Evolutionary conservation across 2,329 filamentous ascomycete species (phyloP), one percentile per base, ranked within the genome.

Genomic region (Exophiala dermatitidis): DNA sequence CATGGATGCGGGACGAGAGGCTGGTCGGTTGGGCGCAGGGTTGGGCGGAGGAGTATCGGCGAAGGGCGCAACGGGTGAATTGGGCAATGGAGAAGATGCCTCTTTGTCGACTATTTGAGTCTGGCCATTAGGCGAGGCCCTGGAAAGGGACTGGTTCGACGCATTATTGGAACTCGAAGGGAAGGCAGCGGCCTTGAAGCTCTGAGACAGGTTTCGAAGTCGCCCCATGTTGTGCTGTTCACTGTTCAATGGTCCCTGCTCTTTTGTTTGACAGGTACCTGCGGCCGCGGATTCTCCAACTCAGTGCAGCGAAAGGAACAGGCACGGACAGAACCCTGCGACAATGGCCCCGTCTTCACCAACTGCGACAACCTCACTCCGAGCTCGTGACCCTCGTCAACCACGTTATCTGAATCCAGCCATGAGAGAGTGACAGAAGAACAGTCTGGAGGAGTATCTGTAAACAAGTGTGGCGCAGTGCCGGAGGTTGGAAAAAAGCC

Each of bases 131-230:
- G 57, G 41, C 6, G 55, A 52, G 8, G 49, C 30, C 47, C 44
- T 55, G 26, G 52, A 55, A 32, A 55, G 49, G 8, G 54, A 48
- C 26, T 50, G 32, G 9, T 45, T 46, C 4, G 56, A 55, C 53
- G 47, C 40, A 49, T 19, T 19, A 19, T 52, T 56, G 30, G 52
- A 54, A 45, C 19, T 19, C 19, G 49, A 9, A 50, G 49, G 48
- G 50, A 62, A 60, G 1, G 60, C 54, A 28, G 59, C 58, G 31
- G 55, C 59, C 42, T 60, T 60, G 48, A 62, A 61, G 54, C 57
- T 60, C 56, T 57, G 42, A 36, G 60, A 62, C 31, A 62, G 47
- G 50, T 61, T 61, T 46, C 60, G 60, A 48, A 62, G 52, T 19
- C 60, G 59, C 33, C 59, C 59, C 60, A 62, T 62, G 41, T 48